phyloP scores from a whole-genome alignment of 2,329 filamentous ascomycete genomes.

The Talaromyces sp. region DNA sequence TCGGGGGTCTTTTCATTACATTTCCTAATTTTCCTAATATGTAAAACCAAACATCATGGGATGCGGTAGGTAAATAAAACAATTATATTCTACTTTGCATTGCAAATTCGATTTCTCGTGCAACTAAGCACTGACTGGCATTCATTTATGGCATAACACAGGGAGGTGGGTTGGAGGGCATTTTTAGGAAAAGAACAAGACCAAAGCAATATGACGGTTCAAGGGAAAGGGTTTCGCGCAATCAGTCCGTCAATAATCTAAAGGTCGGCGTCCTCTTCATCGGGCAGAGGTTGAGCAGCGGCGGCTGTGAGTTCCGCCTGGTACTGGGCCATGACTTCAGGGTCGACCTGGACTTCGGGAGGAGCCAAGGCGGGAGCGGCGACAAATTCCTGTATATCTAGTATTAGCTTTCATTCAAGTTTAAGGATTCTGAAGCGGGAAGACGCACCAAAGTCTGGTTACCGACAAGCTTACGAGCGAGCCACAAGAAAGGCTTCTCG shows the following conservation, averaged over 20 bases:
- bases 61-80: not conserved
- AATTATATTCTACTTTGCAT: constrained; percentile 9
- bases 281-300: constrained; percentile 79
- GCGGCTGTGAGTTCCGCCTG: constrained; percentile 84
- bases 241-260: constrained; percentile 31
- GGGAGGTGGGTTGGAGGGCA: constrained; percentile 14
- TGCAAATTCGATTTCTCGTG: not conserved
- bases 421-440: not conserved
- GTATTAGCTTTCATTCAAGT: constrained; percentile 5
- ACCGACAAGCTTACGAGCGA: constrained; percentile 95
- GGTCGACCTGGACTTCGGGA: constrained; percentile 85
- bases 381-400: constrained; percentile 74
- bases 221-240: constrained; percentile 12
- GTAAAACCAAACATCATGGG: not conserved
- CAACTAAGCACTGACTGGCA: not conserved
- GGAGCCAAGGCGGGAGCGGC: constrained; percentile 92
- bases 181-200: constrained; percentile 24
- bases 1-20: not conserved
- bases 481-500: constrained; percentile 99
- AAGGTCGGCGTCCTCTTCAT: constrained; percentile 77
- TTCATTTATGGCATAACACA: constrained; percentile 14
- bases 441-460: constrained; percentile 74
- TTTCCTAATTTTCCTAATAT: not conserved
- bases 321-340: constrained; percentile 58
- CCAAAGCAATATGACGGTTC: constrained; percentile 26